Percentiles rank a stretch among this genome's conserved stretches.
Evolutionary conservation across 768 basidiomycete species (phyloP).

Genomic region (Termitomyces sp.): DNA sequence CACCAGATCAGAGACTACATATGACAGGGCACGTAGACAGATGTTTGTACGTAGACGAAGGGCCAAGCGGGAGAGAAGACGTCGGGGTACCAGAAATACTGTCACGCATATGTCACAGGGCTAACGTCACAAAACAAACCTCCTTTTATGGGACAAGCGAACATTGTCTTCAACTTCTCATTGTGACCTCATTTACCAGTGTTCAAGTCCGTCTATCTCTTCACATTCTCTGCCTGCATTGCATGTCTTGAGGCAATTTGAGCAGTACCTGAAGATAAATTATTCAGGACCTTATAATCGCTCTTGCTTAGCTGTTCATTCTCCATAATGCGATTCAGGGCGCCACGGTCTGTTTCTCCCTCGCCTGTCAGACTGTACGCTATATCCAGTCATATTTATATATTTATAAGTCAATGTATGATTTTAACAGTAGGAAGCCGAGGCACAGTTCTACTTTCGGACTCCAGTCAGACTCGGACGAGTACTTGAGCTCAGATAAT

Average conservation of each 20-base stretch:
- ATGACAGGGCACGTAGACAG: no score
- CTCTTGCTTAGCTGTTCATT: not conserved
- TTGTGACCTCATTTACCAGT: not conserved
- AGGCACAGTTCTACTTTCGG: constrained; percentile 50
- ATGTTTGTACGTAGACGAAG: no score
- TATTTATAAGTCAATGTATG: not conserved
- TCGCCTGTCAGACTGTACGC: constrained; percentile 12
- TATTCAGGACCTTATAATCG: not conserved
- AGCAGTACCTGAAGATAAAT: not conserved
- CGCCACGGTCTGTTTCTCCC: constrained; percentile 21
- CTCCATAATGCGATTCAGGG: constrained; percentile 45
- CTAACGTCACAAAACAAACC: not conserved
- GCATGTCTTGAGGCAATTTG: not conserved
- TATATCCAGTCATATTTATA: not conserved
- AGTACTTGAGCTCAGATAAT: constrained; percentile 21
- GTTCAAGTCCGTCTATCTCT: not conserved
- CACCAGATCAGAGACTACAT: no score
- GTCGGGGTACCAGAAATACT: no score
- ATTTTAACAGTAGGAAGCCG: constrained; percentile 11
- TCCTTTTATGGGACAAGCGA: not conserved
- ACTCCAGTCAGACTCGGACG: constrained; percentile 44
- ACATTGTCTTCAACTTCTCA: not conserved
- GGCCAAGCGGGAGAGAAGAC: no score
- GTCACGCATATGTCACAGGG: not conserved
- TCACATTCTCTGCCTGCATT: not conserved